Evolutionary conservation across 148 eudicot genomes (phyloP), one percentile per base, ranked within the genome.

Genomic region (Silene latifolia): DNA sequence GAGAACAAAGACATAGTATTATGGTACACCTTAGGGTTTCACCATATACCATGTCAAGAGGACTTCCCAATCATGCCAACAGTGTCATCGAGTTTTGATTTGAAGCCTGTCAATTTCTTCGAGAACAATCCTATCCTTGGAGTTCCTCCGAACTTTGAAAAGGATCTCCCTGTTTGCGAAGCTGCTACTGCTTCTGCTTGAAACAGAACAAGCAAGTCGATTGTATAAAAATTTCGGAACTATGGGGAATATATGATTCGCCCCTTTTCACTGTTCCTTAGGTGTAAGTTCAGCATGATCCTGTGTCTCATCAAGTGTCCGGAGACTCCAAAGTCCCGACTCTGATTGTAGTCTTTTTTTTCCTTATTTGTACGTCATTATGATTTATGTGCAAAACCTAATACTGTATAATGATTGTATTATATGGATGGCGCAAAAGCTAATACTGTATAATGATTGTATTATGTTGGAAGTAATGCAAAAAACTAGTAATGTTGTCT

Each of bases 11-110:
- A 93, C 65, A 88, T 93, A 4, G 98, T 93, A 62, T 1, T 93
- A 60, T 93, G 98, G 98, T 93, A 93, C 76, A 89, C 98, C 46
- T 80, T 93, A 75, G 98, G 96, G 1, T 91, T 93, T 69, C 98
- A 93, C 81, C 98, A 93, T 73, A 72, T 93, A 63, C 98, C 98
- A 42, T 89, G 96, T 63, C 98, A 93, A 82, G 98, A 93, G 74
- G 98, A 93, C 64, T 93, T 86, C 47, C 98, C 98, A 13, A 88
- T 93, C 4, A 93, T 93, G 98, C 98, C 98, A 44, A 93, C 98
- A 1, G 96, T 93, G 24, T 89, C 93, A 13, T 85, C 98, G 17
- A 90, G 96, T 78, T 93, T 93, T 69, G 93, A 91, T 78, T 80
- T 93, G 75, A 93, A 93, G 85, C 98, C 98, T 5, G 96, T 93